These are phyloP conservation scores for Epichloe baconii DNA, from an alignment of 2,329 filamentous ascomycete genomes.

Conservation along the genomic window DNA sequence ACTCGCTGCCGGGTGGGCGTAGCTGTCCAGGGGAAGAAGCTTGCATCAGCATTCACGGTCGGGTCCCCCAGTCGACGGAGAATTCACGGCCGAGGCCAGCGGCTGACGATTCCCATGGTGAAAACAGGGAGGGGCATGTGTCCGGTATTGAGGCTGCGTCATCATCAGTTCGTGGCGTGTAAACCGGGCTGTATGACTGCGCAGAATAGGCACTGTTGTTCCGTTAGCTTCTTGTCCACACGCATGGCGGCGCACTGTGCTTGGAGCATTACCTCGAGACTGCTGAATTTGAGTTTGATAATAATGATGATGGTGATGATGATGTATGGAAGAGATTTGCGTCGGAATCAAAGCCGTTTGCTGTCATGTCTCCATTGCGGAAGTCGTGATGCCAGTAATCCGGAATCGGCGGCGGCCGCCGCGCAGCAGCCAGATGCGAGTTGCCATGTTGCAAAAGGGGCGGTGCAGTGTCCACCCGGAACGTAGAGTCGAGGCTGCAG, in stretches of 20 bases:
- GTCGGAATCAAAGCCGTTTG: neutral
- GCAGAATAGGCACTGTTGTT: neutral
- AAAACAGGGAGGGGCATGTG: neutral
- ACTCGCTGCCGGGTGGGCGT: neutral
- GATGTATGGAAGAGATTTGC: neutral
- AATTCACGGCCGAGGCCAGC: neutral
- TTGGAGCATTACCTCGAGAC: neutral
- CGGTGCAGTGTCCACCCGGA: neutral
- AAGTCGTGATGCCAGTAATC: slow-evolving; percentile 3
- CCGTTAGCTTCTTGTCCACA: neutral
- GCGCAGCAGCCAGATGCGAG: neutral
- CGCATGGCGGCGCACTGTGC: neutral
- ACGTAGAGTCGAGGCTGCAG: neutral
- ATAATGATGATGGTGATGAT: neutral
- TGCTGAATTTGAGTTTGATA: neutral
- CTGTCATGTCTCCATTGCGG: neutral
- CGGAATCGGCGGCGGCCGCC: neutral
- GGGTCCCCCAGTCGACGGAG: neutral
- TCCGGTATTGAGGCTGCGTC: neutral
- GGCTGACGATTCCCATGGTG: neutral
- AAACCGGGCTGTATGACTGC: neutral
- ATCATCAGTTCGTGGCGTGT: neutral
- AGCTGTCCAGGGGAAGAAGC: neutral
- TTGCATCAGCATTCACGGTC: neutral
- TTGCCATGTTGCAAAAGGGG: neutral